Evolutionary conservation across 1,284 basidiomycete genomes (phyloP), one percentile per base, ranked within the genome.

Genomic region (Irpex rosettiformis): DNA sequence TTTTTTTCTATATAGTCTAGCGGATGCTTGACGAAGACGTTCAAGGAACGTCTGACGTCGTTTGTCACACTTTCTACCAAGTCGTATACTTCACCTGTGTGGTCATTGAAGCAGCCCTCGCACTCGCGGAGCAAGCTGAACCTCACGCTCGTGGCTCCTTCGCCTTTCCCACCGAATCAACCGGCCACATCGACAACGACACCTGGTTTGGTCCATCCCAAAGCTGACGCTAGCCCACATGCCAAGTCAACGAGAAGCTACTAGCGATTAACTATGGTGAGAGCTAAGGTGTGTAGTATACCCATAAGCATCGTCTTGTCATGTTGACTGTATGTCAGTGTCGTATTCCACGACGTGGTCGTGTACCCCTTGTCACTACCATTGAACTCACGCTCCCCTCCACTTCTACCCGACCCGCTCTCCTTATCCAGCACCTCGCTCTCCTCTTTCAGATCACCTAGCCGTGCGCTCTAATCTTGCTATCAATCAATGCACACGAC

Each of bases 111-210:
- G 57, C 54, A 62, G 33, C 64, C 64, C 5, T 52, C 61, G 13
- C 64, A 65, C 30, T 70, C 70, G 28, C 11, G 33, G 11, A 40
- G 33, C 10, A 71, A 71, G 56, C 59, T 69, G 2, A 68, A 66
- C 48, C 61, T 71, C 16, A 65, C 62, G 25, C 57, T 70, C 30
- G 54, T 60, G 3, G 64, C 65, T 21, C 62, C 57, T 4, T 59
- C 68, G 10, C 59, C 63, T 4, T 62, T 66, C 43, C 66, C 66
- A 1, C 66, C 11, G 25, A 11, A 11, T 1, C 11, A 21, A 0
- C 61, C 63, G 13, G 64, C 64, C n/a, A 65, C 33, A 4, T 40
- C 33, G 2, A 4, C 33, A 5, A 13, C 33, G 3, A 3, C 33
- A n/a, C 33, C 33, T 1, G 33, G 11, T 13, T n/a, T 13, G 13